Evolutionary conservation across 139 green algal species (phyloP).

Genomic region (Coelastrella sp.): DNA sequence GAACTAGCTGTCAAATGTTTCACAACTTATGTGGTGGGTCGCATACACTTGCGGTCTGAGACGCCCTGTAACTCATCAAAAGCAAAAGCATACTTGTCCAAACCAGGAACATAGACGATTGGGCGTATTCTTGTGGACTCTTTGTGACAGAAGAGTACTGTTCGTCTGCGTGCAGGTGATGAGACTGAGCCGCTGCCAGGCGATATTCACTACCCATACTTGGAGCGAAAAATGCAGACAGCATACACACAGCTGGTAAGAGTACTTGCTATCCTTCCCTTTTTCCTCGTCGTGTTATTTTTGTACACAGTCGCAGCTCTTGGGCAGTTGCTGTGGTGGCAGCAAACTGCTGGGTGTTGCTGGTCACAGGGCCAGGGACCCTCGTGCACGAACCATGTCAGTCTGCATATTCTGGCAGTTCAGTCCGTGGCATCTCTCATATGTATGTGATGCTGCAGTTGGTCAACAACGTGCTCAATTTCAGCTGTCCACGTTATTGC

Average conservation of each 20-base stretch:
- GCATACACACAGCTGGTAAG: conserved; percentile 43
- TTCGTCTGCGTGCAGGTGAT: neutral
- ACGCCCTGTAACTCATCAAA: too few relatives aligned
- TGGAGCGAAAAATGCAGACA: conserved; percentile 47
- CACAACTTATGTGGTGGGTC: neutral
- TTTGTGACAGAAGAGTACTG: neutral
- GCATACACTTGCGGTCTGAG: neutral
- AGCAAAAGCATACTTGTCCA: neutral
- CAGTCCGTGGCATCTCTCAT: too few relatives aligned
- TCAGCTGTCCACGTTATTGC: neutral
- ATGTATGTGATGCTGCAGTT: too few relatives aligned
- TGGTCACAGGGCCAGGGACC: neutral
- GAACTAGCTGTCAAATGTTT: neutral
- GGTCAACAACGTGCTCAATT: too few relatives aligned
- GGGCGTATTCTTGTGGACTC: neutral
- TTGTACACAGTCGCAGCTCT: neutral
- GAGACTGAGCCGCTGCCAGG: conserved; percentile 48
- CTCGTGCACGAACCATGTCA: neutral
- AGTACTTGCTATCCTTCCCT: neutral
- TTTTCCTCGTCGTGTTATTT: neutral
- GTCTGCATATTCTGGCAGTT: neutral
- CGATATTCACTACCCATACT: conserved; percentile 46
- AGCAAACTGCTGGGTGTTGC: neutral
- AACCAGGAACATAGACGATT: neutral
- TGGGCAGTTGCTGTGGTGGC: neutral